Conservation (phyloP, 2,329 filamentous ascomycete genomes). For the Myotisia sp. region DNA sequence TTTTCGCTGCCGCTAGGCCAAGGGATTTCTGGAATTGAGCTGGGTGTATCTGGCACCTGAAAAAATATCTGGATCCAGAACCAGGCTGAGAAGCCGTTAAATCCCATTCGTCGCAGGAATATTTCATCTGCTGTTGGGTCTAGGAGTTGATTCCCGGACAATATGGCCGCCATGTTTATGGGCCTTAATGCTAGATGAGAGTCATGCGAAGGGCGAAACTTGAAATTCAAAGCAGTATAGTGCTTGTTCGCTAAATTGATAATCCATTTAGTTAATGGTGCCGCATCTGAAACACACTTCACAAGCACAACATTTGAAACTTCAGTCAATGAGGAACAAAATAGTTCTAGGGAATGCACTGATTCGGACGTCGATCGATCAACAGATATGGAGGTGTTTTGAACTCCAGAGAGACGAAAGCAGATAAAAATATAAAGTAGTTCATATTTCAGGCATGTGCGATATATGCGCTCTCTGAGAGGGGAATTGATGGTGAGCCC, state of each 20-base stretch:
- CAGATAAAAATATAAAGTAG: constrained; percentile 53
- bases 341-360: constrained; percentile 14
- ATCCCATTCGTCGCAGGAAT: background rate
- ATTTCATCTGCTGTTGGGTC: background rate
- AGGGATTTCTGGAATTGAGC: too few relatives aligned
- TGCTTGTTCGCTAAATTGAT: constrained; percentile 39
- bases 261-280: constrained; percentile 42
- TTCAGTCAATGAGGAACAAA: constrained; percentile 15
- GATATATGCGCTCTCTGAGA: constrained; percentile 43
- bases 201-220: too few relatives aligned
- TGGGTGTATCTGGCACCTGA: too few relatives aligned
- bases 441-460: constrained; percentile 48
- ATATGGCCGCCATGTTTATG: too few relatives aligned
- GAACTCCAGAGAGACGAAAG: constrained; percentile 9
- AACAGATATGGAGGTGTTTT: constrained; percentile 13
- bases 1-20: too few relatives aligned
- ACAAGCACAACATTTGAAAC: constrained; percentile 5
- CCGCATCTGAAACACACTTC: constrained; percentile 14
- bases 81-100: background rate
- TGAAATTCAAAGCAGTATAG: too few relatives aligned
- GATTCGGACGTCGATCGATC: constrained; percentile 12
- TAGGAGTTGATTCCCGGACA: too few relatives aligned
- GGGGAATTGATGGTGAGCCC: constrained; percentile 20
- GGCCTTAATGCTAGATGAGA: too few relatives aligned
- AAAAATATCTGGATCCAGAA: too few relatives aligned